Evolutionary conservation across 805 yeast species (phyloP), one percentile per base, ranked within the genome.

Genomic region (Candida jianshihensis): DNA sequence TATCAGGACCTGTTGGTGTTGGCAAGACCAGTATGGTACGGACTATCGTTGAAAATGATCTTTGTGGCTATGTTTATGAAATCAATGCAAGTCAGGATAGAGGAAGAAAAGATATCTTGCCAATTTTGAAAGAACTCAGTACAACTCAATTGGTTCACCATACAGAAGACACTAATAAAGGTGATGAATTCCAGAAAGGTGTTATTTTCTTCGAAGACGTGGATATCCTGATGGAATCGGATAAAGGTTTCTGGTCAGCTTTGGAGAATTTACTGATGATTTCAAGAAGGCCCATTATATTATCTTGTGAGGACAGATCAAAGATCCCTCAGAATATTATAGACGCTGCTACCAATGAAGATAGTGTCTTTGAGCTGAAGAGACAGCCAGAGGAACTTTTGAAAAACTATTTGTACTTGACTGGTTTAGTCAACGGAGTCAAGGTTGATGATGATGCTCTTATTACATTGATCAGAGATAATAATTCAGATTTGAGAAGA

Each of bases 191-290:
- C 34, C 76, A 70, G 40, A 69, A 75, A 40, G 88, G 90, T 7
- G 62, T 87, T 6, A 78, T 92, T 4, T 57, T 92, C 24, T 66
- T 90, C 39, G 96, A 89, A 47, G 96, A 90, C 49, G 89, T 84
- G 28, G 96, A 90, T 53, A 64, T 85, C 10, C 55, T 89, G 15
- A 86, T 81, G 49, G 75, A 71, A 28, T 76, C 73, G 22, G 97
- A 92, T 49, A 75, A 72, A 38, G 76, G 77, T 2, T 89, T 90
- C 52, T 92, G 97, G 96, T 51, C 67, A 1, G 76, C 81, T 2
- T 67, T 87, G 3, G 73, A 71, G 31, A 79, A 75, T 33, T 66
- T 85, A 12, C 57, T 87, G 27, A 64, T 66, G 26, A 68, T 71
- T 14, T 70, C 86, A 0, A 65, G 85, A 44, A 61, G 89, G 36